phyloP scores from a whole-genome alignment of 176 grass and related monocot genomes.

The Musa acuminata region DNA sequence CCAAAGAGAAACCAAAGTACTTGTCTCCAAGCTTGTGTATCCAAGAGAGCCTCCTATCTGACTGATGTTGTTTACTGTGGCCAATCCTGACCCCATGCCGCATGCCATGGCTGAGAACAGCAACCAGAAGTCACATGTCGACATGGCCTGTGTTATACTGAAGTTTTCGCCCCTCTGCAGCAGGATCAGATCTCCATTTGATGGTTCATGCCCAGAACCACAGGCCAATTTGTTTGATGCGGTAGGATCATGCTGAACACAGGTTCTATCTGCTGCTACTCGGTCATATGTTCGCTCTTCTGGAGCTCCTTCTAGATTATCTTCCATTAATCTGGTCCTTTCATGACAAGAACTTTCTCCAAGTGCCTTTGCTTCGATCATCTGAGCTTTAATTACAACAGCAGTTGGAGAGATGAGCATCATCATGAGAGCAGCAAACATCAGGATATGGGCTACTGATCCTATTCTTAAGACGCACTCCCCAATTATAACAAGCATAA shows the following conservation, averaged over 20 bases:
- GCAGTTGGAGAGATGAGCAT: conserved; percentile 39
- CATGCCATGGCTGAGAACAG: conserved; percentile 58
- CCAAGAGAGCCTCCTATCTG: conserved; percentile 63
- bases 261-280: not conserved
- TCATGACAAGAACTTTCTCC: conserved; percentile 1
- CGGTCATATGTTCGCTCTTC: not conserved
- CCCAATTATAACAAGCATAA: conserved; percentile 81
- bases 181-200: not conserved
- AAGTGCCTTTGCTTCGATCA: conserved; percentile 10
- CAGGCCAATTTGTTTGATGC: not conserved
- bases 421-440: conserved; percentile 42
- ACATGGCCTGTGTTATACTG: conserved; percentile 46
- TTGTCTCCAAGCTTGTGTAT: conserved; percentile 42
- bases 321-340: conserved; percentile 4
- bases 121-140: conserved; percentile 52
- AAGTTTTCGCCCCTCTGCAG: conserved; percentile 27
- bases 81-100: conserved; percentile 64
- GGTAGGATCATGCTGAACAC: not conserved
- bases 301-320: not conserved
- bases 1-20: conserved; percentile 56
- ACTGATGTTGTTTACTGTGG: conserved; percentile 76
- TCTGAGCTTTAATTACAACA: conserved; percentile 47
- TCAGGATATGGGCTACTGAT: conserved; percentile 2
- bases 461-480: conserved; percentile 29
- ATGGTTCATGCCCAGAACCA: not conserved